Conservation (phyloP, 306 rosid genomes). For the Luffa acutangula region DNA sequence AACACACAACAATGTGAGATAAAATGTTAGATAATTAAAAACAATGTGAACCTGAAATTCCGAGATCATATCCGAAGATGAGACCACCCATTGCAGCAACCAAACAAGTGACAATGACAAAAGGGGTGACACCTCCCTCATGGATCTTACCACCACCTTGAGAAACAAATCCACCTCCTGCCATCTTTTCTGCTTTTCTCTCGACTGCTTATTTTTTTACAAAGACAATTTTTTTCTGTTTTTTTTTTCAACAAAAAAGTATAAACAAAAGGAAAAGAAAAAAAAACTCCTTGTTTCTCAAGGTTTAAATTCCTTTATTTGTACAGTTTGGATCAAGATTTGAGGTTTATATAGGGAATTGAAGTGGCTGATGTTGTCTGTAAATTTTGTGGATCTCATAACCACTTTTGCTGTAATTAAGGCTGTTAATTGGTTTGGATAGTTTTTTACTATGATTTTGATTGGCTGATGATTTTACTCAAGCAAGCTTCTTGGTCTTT, state of each 20-base stretch:
- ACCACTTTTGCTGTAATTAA: background rate
- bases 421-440: background rate
- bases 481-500: background rate
- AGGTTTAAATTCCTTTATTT: too few relatives aligned
- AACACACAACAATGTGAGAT: background rate
- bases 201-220: too few relatives aligned
- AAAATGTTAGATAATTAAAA: too few relatives aligned
- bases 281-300: too few relatives aligned
- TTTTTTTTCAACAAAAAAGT: too few relatives aligned
- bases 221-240: too few relatives aligned
- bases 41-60: constrained; percentile 18
- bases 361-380: background rate
- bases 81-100: constrained; percentile 24
- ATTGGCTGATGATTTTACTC: background rate
- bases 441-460: background rate
- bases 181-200: too few relatives aligned
- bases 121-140: too few relatives aligned
- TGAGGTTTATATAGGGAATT: background rate
- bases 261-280: too few relatives aligned
- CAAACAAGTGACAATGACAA: too few relatives aligned
- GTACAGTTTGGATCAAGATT: background rate
- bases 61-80: constrained; percentile 32
- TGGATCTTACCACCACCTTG: too few relatives aligned
- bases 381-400: background rate
- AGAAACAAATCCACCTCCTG: too few relatives aligned